Evolutionary conservation across 306 rosid species (phyloP).

Genomic region (Ormosia emarginata): DNA sequence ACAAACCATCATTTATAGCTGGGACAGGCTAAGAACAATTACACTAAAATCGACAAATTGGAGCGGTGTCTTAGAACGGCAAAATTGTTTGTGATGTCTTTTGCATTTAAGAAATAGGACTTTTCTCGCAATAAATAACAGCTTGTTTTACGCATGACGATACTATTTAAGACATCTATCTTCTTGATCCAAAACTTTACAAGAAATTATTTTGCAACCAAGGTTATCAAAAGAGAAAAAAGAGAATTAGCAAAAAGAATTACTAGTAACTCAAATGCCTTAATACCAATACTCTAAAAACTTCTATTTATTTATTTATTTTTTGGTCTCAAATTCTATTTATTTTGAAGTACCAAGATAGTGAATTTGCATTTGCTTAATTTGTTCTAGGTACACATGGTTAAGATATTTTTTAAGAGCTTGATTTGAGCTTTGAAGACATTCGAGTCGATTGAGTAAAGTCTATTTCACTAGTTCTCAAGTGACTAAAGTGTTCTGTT

Average conservation of each 20-base stretch:
- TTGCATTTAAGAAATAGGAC: background rate
- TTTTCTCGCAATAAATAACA: background rate
- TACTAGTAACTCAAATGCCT: background rate
- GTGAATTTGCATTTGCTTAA: slow-evolving; percentile 23
- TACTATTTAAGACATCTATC: background rate
- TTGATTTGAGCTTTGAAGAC: background rate
- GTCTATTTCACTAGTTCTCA: slow-evolving; percentile 10
- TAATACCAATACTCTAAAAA: background rate
- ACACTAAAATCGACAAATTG: background rate
- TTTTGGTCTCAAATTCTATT: background rate
- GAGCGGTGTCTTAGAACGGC: background rate
- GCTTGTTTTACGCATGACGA: background rate
- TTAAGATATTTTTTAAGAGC: background rate
- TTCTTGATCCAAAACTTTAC: background rate
- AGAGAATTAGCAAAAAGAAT: background rate
- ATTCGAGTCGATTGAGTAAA: background rate
- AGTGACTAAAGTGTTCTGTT: background rate
- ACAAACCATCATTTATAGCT: background rate
- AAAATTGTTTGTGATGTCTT: background rate
- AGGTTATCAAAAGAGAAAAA: background rate
- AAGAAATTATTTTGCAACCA: background rate
- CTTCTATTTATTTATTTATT: background rate
- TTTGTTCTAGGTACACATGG: background rate
- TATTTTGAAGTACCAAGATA: background rate
- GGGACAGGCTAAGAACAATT: background rate